phyloP scores from a whole-genome alignment of 2,329 filamentous ascomycete genomes.

The Myriosclerotinia scirpicola region DNA sequence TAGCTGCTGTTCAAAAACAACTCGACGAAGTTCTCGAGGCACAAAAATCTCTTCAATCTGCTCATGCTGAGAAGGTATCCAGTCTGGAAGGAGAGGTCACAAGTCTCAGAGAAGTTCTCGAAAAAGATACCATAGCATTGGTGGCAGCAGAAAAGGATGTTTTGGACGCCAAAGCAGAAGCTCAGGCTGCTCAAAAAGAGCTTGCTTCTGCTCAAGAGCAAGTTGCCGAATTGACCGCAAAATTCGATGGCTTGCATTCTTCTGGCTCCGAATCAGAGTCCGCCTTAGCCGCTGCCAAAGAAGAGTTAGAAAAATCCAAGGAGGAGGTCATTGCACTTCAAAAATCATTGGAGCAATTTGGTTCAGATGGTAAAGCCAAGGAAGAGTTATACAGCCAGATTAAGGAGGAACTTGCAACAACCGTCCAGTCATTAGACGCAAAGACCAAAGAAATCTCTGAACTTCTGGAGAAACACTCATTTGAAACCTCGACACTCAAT shows the following conservation, averaged over 20 bases:
- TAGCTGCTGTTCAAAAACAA: conserved; percentile 54
- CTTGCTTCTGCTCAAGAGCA: conserved; percentile 45
- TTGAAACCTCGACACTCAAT: conserved; percentile 42
- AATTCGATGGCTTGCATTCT: conserved; percentile 45
- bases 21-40: conserved; percentile 54
- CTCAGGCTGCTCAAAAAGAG: conserved; percentile 46
- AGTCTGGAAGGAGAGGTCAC: conserved; percentile 48
- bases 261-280: conserved; percentile 45
- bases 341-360: conserved; percentile 50
- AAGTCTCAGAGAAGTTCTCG: conserved; percentile 50
- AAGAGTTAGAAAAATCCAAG: conserved; percentile 41
- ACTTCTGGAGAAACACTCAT: conserved; percentile 56
- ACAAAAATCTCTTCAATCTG: conserved; percentile 48
- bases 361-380: conserved; percentile 44
- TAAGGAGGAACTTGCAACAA: conserved; percentile 36
- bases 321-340: conserved; percentile 51
- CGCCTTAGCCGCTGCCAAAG: conserved; percentile 46
- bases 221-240: conserved; percentile 29
- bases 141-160: conserved; percentile 44
- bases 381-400: conserved; percentile 38
- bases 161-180: conserved; percentile 50
- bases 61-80: conserved; percentile 48
- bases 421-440: conserved; percentile 37
- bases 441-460: conserved; percentile 44
- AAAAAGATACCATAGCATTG: conserved; percentile 35